Conservation (phyloP, 2,329 filamentous ascomycete genomes). For the Stromatinia cepivora region DNA sequence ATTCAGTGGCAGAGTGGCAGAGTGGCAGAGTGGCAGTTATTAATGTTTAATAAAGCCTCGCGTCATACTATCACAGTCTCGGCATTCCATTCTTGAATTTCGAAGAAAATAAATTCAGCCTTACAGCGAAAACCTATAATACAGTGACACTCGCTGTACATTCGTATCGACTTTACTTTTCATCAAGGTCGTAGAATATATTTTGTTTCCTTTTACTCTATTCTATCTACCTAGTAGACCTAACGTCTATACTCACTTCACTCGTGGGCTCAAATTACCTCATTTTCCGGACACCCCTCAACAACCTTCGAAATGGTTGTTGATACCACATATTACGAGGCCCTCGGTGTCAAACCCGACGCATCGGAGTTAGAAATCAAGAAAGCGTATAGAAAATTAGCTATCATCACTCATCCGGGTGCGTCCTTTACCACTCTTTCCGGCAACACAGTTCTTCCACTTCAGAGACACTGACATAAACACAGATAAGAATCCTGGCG, state of each 20-base stretch:
- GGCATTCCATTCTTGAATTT: constrained; percentile 14
- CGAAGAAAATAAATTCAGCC: constrained; percentile 17
- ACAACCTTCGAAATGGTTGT: constrained; percentile 35
- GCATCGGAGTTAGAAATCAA: constrained; percentile 93
- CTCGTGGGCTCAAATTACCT: neutral
- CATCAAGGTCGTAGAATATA: neutral
- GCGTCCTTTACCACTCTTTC: constrained; percentile 18
- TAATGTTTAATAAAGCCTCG: constrained; percentile 18
- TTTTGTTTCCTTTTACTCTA: neutral
- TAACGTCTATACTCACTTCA: neutral
- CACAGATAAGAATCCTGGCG: constrained; percentile 93
- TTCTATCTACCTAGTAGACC: neutral
- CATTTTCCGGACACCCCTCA: neutral
- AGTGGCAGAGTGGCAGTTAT: neutral
- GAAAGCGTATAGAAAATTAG: constrained; percentile 92
- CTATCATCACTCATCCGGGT: constrained; percentile 77
- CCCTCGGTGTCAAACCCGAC: constrained; percentile 77
- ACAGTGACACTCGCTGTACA: neutral
- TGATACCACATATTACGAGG: constrained; percentile 55
- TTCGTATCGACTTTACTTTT: neutral
- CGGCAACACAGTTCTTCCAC: neutral
- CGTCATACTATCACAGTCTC: constrained; percentile 22
- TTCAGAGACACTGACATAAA: constrained; percentile 9
- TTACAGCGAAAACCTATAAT: neutral
- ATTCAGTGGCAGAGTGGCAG: neutral